These are phyloP conservation scores for Didymella keratinophila DNA, from an alignment of 2,329 filamentous ascomycete genomes.

Conservation along the genomic window DNA sequence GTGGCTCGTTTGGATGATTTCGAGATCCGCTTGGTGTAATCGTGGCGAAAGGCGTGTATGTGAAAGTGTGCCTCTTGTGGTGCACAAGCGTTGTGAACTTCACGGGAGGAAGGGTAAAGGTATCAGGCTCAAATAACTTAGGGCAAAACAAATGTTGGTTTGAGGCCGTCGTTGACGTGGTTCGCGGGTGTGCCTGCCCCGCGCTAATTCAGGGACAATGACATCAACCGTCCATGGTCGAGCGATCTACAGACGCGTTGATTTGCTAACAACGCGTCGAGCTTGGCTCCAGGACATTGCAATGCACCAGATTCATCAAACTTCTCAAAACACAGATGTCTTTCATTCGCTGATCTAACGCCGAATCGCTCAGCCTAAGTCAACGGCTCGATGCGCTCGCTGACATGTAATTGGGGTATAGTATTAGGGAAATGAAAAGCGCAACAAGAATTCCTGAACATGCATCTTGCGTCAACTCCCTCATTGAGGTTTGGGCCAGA, in stretches of 20 bases:
- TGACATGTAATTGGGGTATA: slow-evolving; percentile 42
- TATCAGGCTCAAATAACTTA: neutral
- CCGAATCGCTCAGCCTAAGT: neutral
- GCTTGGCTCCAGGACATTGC: neutral
- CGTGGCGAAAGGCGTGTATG: neutral
- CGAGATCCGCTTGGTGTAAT: neutral
- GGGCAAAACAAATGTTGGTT: slow-evolving; percentile 11
- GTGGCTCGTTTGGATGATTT: slow-evolving; percentile 4
- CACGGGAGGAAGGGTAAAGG: neutral
- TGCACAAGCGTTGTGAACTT: neutral
- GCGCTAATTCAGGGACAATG: slow-evolving; percentile 24
- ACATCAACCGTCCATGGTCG: slow-evolving; percentile 9
- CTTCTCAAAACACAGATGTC: neutral
- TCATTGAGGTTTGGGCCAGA: neutral
- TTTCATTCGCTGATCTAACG: slow-evolving; percentile 12
- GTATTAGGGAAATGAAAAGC: slow-evolving; percentile 39
- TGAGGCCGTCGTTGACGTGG: slow-evolving; percentile 30
- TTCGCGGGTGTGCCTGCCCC: slow-evolving; percentile 26
- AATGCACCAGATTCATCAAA: neutral
- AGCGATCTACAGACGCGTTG: neutral
- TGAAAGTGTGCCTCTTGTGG: neutral
- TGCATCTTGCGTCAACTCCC: slow-evolving; percentile 2
- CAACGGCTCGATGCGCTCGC: slow-evolving; percentile 24
- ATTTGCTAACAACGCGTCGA: neutral
- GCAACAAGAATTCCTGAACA: slow-evolving; percentile 8